Evolutionary conservation across 495 filamentous ascomycete species (phyloP), one percentile per base, ranked within the genome.

Genomic region (Podospora pseudocomata): DNA sequence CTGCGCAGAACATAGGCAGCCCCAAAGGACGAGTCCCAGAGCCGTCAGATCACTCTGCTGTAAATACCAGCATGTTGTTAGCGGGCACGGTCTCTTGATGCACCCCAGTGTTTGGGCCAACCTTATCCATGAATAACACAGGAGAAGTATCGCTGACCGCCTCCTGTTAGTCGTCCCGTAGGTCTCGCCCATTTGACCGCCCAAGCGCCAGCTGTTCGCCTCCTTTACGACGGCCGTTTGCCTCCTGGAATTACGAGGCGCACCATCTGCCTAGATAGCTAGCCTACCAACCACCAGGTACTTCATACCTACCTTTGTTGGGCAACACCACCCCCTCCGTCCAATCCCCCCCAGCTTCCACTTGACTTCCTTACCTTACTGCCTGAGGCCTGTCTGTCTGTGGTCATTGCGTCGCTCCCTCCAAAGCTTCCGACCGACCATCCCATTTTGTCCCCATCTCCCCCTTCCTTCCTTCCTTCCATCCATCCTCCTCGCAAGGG

Each of bases 221-320:
- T 58, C 55, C 55, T 19, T 58, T 26, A 58, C 58, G 63, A 58
- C 19, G 23, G 34, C 20, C 53, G 60, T 66, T 70, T 65, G 64
- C 65, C 64, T 67, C 58, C 67, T 60, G 11, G 28, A 57, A 18
- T 72, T 72, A 70, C 71, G 73, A 70, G 66, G 63, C 74, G 66
- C 58, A 63, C 1, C 54, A 67, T 70, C 74, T 74, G 75, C 75
- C 74, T 77, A 64, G 66, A 54, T 13, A 59, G 39, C 15, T 49
- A 28, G 54, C 54, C 70, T 73, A 73, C 63, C 72, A 72, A 66
- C 54, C 53, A 44, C 61, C 65, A 76, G 74, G 74, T 76, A 76
- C 72, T 55, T 19, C 72, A 34, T 72, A 71, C 69, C 55, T 72
- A 71, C 69, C 55, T 58, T 26, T 58, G 55, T 58, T 26, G 23